Evolutionary conservation across 768 basidiomycete genomes (phyloP), one percentile per base, ranked within the genome.

Genomic region (Suillus weaverae): DNA sequence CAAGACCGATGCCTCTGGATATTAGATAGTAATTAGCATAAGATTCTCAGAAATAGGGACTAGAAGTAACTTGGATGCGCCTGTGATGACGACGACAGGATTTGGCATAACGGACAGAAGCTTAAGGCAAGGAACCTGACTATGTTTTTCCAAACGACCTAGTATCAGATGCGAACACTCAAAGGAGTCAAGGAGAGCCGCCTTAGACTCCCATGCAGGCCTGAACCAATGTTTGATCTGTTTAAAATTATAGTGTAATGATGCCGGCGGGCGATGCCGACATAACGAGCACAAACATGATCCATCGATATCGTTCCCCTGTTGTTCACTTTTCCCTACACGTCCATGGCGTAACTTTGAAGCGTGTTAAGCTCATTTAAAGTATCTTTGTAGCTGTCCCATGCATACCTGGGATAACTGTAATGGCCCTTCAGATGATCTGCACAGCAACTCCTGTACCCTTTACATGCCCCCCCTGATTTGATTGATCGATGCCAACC

Each of bases 11-110:
- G 5, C 88, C 88, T 78, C 85, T 86, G 68, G 6, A 3, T 20
- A 20, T 53, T 11, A n/a, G 39, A 44, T 50, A 14, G 43, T 26
- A 26, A 26, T 68, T 60, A 69, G 64, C 59, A 38, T 55, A 7
- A 13, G 56, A 43, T 46, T 65, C 11, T 60, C 38, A 35, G 50
- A 46, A 38, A 56, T 16, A 55, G 35, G 30, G 18, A 66, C 62
- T 6, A n/a, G 11, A 39, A 60, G 22, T 65, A 67, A 91, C 90
- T 83, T 92, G 62, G 92, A 95, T 22, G 92, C 95, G 62, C 96
- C 95, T 64, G 95, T 92, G 68, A 97, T 82, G 62, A 95, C 74
- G 38, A 95, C 81, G 61, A 91, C 85, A 5, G 89, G 87, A 65
- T 79, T 83, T 44, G 71, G 16, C 69, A 76, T 74, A 57, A 41